Evolutionary conservation across 192 early-diverging fungal species (phyloP), one percentile per base, ranked within the genome.

Genomic region (Coemansia interrupta): DNA sequence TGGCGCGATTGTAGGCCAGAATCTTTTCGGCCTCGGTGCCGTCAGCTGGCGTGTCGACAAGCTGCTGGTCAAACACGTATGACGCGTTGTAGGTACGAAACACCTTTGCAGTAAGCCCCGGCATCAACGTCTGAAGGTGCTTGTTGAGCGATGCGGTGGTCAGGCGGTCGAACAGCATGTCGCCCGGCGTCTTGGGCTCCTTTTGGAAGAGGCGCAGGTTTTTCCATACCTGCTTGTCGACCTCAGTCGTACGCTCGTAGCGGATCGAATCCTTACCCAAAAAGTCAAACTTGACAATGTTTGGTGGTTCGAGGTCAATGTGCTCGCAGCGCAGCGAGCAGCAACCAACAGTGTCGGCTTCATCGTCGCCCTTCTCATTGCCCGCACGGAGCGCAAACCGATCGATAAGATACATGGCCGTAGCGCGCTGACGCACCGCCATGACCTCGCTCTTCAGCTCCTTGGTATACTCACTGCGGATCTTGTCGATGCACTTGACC

Each of bases 21-120:
- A 97, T 61, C 74, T 96, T 97, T 54, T 99, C 95, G 1, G 82
- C 77, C 54, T 70, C 72, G 0, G 88, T 83, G 17, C 88, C 91
- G 12, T 86, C 71, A 6, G 43, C 54, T 1, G 86, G 86, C 13
- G 91, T 95, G 59, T 80, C 67, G 47, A 72, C 71, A 22, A 98
- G 80, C 73, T 98, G 86, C 48, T 91, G 79, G 77, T 96, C 92
- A 82, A 96, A 95, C 3, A 92, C 93, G 58, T 82, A 80, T 14
- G 94, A 96, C 7, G 96, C 96, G 63, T 98, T 98, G 75, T 85
- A 96, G 20, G 96, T 98, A 92, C 96, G 95, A 80, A 98, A 98
- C 14, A 98, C 96, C 72, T 98, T 98, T 46, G 95, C 96, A 5
- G 92, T 94, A 48, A 98, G 72, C 5, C 95, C 94, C 13, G 83